Evolutionary conservation across 768 basidiomycete genomes (phyloP).

Genomic region (Phylloporus sp.): DNA sequence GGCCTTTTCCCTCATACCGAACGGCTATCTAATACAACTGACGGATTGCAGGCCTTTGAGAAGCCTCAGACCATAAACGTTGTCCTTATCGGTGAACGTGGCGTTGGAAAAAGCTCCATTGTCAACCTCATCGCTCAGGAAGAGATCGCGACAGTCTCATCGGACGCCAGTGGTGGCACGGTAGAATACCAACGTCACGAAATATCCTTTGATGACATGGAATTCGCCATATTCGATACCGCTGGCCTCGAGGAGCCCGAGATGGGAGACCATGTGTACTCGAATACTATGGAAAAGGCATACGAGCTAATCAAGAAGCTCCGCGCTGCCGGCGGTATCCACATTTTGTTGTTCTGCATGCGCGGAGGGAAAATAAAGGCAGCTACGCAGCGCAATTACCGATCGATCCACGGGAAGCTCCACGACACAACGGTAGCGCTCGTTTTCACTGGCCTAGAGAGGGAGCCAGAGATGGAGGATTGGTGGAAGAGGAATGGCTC

Average conservation of each 20-base stretch:
- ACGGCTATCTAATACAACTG: too few relatives aligned
- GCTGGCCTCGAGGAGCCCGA: slow-evolving; percentile 34
- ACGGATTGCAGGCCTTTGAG: not conserved
- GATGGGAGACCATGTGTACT: slow-evolving; percentile 25
- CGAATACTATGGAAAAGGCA: slow-evolving; percentile 27
- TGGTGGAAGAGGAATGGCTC: slow-evolving; percentile 33
- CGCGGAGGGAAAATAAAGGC: slow-evolving; percentile 37
- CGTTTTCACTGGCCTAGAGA: slow-evolving; percentile 40
- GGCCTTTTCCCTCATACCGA: too few relatives aligned
- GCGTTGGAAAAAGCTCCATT: slow-evolving; percentile 32
- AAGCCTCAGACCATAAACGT: slow-evolving; percentile 30
- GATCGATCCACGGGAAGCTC: slow-evolving; percentile 37
- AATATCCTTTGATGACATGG: slow-evolving; percentile 16
- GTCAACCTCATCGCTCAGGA: slow-evolving; percentile 29
- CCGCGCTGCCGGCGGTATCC: slow-evolving; percentile 32
- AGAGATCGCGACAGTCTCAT: slow-evolving; percentile 23
- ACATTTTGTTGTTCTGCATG: slow-evolving; percentile 41
- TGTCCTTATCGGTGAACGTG: slow-evolving; percentile 40
- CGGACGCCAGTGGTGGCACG: slow-evolving; percentile 33
- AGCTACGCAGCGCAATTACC: slow-evolving; percentile 37
- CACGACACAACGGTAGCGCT: slow-evolving; percentile 35
- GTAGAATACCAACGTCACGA: slow-evolving; percentile 28
- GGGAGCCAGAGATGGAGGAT: slow-evolving; percentile 29
- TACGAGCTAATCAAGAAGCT: slow-evolving; percentile 33
- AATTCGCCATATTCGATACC: slow-evolving; percentile 32